Evolutionary conservation across 108 stramenopile species (phyloP).

Genomic region (Chaetoceros muelleri): DNA sequence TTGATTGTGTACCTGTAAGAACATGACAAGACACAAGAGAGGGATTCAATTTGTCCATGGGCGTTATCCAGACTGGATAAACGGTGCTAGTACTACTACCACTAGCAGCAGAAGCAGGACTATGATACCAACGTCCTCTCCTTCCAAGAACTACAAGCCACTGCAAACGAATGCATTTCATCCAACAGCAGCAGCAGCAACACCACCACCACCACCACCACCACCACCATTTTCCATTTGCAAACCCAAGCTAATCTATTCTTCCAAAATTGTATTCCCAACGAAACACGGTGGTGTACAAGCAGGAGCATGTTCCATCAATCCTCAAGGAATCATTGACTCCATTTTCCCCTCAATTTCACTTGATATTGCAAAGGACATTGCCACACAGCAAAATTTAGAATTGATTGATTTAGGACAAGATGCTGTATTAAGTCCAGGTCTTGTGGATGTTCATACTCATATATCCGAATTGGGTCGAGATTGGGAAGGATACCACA

Average conservation of each 20-base stretch:
- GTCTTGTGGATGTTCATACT: constrained; percentile 18
- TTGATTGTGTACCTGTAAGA: too few species aligned
- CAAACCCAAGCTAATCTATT: not conserved
- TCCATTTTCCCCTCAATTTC: not conserved
- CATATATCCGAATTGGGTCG: constrained; percentile 18
- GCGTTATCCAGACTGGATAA: not conserved
- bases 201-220: not conserved
- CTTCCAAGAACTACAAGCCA: too few species aligned
- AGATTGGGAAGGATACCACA: constrained; percentile 22
- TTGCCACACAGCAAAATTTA: not conserved
- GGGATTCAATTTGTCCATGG: not conserved
- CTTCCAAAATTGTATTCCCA: not conserved
- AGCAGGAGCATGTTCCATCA: not conserved
- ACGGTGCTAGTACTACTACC: not conserved
- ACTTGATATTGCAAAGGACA: not conserved
- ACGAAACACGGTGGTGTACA: not conserved
- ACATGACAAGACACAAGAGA: too few species aligned
- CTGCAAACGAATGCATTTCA: too few species aligned
- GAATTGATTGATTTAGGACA: not conserved
- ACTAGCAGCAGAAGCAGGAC: not conserved
- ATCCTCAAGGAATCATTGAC: not conserved
- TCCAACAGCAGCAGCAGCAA: not conserved
- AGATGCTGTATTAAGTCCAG: constrained; percentile 4
- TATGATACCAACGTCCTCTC: too few species aligned
- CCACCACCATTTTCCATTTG: not conserved